These are phyloP conservation scores for Dispira parvispora DNA, from an alignment of 192 early-diverging fungal species.

Conservation along the genomic window DNA sequence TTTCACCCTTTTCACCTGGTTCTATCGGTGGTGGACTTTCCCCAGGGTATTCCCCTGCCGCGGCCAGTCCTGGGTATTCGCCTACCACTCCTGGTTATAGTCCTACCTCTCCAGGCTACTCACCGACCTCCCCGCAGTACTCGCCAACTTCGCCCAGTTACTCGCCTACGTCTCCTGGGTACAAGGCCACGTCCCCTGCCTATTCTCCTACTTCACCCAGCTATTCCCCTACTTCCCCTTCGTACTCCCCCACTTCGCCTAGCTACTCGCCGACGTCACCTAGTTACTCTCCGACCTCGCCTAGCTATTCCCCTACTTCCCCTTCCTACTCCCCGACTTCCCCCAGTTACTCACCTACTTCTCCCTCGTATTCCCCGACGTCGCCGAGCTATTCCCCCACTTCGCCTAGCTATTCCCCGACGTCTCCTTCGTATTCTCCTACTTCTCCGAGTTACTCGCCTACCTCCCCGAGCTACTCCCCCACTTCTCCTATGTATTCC, in stretches of 20 bases:
- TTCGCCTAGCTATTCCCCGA: slow-evolving; percentile 24
- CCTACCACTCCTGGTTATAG: slow-evolving; percentile 58
- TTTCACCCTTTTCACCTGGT: slow-evolving; percentile 35
- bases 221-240: slow-evolving; percentile 22
- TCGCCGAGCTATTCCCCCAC: slow-evolving; percentile 45
- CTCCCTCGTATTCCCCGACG: slow-evolving; percentile 42
- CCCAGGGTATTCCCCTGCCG: slow-evolving; percentile 48
- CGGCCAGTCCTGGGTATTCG: slow-evolving; percentile 38
- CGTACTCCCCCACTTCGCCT: slow-evolving; percentile 32
- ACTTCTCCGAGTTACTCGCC: slow-evolving; percentile 41
- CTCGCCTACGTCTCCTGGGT: slow-evolving; percentile 53
- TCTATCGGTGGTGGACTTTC: slow-evolving; percentile 21
- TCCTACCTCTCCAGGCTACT: slow-evolving; percentile 55
- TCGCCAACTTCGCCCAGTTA: slow-evolving; percentile 66
- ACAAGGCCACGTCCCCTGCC: slow-evolving; percentile 42
- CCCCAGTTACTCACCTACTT: slow-evolving; percentile 45
- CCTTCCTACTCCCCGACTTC: slow-evolving; percentile 51
- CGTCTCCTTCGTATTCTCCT: slow-evolving; percentile 40
- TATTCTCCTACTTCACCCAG: slow-evolving; percentile 21
- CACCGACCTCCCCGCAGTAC: slow-evolving; percentile 63
- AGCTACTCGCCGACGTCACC: slow-evolving; percentile 45
- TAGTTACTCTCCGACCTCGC: slow-evolving; percentile 38
- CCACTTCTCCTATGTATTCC: slow-evolving; percentile 50
- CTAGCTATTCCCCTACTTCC: slow-evolving; percentile 42
- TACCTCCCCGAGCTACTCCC: slow-evolving; percentile 25